A percentile compares a stretch with the other conserved stretches of the same genome.
These are phyloP conservation scores for Ophiostoma fasciatum DNA, from an alignment of 2,329 filamentous ascomycete species.

Conservation along the genomic window DNA sequence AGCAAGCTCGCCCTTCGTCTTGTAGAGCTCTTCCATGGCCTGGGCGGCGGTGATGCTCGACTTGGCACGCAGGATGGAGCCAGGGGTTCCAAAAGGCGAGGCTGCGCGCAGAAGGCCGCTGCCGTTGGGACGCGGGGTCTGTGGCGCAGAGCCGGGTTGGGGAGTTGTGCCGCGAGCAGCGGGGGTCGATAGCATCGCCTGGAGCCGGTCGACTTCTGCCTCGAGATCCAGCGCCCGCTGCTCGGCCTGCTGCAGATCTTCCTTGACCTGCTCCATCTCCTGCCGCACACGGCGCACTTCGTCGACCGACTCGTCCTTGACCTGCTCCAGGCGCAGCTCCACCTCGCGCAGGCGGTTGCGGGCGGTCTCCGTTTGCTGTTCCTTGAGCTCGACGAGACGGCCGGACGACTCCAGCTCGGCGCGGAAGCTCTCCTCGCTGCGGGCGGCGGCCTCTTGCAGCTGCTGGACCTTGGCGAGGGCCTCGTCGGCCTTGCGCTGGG, in stretches of 20 bases:
- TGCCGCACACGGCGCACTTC: slow-evolving; percentile 39
- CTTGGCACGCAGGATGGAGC: slow-evolving; percentile 37
- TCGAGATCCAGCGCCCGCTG: slow-evolving; percentile 36
- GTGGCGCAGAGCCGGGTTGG: slow-evolving; percentile 34
- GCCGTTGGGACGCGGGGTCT: slow-evolving; percentile 47
- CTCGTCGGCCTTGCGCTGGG: slow-evolving; percentile 78
- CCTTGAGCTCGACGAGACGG: slow-evolving; percentile 68
- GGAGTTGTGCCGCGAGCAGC: slow-evolving; percentile 4
- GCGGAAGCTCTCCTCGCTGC: slow-evolving; percentile 73
- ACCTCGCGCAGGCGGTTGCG: slow-evolving; percentile 56
- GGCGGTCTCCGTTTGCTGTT: slow-evolving; percentile 59
- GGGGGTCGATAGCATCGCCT: slow-evolving; percentile 30
- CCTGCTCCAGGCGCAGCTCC: slow-evolving; percentile 44
- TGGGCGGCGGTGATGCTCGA: slow-evolving; percentile 44
- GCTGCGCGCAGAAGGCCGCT: slow-evolving; percentile 33
- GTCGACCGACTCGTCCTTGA: slow-evolving; percentile 52
- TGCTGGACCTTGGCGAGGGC: slow-evolving; percentile 68
- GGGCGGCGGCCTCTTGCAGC: slow-evolving; percentile 67
- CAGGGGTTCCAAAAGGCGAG: slow-evolving; percentile 48
- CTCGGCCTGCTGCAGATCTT: slow-evolving; percentile 30
- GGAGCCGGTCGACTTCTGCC: slow-evolving; percentile 37
- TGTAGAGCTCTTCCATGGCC: slow-evolving; percentile 48
- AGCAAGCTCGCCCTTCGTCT: slow-evolving; percentile 56
- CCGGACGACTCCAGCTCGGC: slow-evolving; percentile 71
- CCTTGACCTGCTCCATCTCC: slow-evolving; percentile 40